Evolutionary conservation across 371 early-diverging fungal species (phyloP).

Genomic region (Circinella minor): DNA sequence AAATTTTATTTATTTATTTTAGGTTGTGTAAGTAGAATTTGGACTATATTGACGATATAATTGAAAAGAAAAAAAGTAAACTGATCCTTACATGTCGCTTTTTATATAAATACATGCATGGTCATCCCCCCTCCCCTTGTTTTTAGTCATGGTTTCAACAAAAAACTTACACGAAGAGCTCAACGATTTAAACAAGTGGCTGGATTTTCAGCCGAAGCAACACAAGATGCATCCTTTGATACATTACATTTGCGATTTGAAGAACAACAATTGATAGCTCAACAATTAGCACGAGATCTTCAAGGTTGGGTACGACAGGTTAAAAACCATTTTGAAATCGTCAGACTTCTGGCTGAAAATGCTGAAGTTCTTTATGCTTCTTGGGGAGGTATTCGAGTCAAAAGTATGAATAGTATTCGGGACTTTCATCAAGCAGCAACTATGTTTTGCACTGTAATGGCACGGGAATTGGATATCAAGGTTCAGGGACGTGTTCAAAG

Average conservation of each 20-base stretch:
- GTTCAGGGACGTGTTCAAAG: constrained; percentile 55
- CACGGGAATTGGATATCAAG: constrained; percentile 41
- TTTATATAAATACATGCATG: not conserved
- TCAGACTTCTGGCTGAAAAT: constrained; percentile 57
- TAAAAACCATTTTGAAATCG: constrained; percentile 60
- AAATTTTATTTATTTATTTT: constrained; percentile 14
- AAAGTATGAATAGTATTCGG: constrained; percentile 36
- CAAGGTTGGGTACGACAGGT: constrained; percentile 62
- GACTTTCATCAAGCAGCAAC: constrained; percentile 35
- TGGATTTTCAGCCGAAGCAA: constrained; percentile 45
- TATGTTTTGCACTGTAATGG: constrained; percentile 29
- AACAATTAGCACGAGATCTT: constrained; percentile 58
- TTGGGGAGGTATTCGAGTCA: constrained; percentile 47
- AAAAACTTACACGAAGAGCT: constrained; percentile 65
- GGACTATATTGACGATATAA: no score
- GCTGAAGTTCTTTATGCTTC: constrained; percentile 65
- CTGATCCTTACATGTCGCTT: no score
- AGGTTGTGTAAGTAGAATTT: constrained; percentile 42
- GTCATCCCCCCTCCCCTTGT: not conserved
- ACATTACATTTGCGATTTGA: constrained; percentile 65
- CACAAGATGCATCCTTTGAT: constrained; percentile 64
- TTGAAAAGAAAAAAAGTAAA: no score
- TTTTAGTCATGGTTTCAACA: constrained; percentile 74
- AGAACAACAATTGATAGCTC: constrained; percentile 56
- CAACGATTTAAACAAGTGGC: constrained; percentile 38